Evolutionary conservation across 139 green algal species (phyloP).

Genomic region (Helicosporidium sp.): DNA sequence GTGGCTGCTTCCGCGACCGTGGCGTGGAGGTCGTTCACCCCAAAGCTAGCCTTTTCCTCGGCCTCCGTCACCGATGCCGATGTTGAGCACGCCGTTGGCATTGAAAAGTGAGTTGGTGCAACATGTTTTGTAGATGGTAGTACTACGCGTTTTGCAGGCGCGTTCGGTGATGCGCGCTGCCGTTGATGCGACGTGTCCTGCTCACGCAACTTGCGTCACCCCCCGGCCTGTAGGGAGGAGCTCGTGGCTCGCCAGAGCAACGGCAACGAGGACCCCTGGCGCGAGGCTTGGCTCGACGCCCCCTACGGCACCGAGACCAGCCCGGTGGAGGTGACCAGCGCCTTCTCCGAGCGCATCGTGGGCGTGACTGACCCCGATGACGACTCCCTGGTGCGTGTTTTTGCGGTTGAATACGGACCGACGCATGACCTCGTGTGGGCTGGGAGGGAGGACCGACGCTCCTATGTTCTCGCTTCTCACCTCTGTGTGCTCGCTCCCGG

Average conservation of each 20-base stretch:
- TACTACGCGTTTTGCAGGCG: not conserved
- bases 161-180: not conserved
- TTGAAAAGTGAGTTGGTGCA: constrained; percentile 18
- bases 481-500: not conserved
- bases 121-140: not conserved
- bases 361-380: constrained; percentile 53
- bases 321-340: constrained; percentile 40
- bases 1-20: too few species aligned
- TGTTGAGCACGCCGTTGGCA: constrained; percentile 33
- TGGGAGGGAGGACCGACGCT: too few species aligned
- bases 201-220: not conserved
- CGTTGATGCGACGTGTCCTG: not conserved
- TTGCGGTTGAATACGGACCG: too few species aligned
- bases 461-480: too few species aligned
- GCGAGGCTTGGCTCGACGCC: constrained; percentile 47
- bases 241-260: constrained; percentile 26
- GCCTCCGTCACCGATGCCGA: not conserved
- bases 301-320: constrained; percentile 44
- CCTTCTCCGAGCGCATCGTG: constrained; percentile 35
- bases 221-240: constrained; percentile 27
- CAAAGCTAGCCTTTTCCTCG: too few species aligned
- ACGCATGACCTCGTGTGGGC: too few species aligned
- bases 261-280: constrained; percentile 28
- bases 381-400: constrained; percentile 35
- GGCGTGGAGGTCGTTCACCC: too few species aligned